These are phyloP conservation scores for Umbelopsis isabellina DNA, from an alignment of 192 early-diverging fungal genomes.

Conservation along the genomic window DNA sequence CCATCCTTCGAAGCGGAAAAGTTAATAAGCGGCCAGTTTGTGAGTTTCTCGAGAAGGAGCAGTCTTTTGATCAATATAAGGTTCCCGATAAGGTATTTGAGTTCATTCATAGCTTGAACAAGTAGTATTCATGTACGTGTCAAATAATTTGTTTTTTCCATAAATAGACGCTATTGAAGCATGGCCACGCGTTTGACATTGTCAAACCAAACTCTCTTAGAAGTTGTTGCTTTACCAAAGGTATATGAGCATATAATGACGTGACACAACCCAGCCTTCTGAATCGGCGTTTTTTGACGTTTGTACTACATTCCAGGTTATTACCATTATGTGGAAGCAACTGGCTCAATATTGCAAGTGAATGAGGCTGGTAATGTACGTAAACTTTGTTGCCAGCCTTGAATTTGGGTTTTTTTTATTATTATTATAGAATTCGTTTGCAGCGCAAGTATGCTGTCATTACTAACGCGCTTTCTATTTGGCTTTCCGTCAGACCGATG, in stretches of 20 bases:
- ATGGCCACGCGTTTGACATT: constrained; percentile 63
- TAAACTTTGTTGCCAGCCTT: not conserved
- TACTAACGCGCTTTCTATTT: not conserved
- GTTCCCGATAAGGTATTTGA: constrained; percentile 48
- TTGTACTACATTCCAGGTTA: constrained; percentile 51
- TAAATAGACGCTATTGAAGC: constrained; percentile 48
- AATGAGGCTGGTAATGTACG: constrained; percentile 51
- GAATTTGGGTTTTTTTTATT: not conserved
- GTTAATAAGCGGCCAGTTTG: constrained; percentile 28
- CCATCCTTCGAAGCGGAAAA: constrained; percentile 25
- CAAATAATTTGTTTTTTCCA: too few relatives aligned
- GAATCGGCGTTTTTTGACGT: constrained; percentile 20
- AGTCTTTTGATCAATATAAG: constrained; percentile 42
- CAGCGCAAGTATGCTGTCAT: not conserved
- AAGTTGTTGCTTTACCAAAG: constrained; percentile 86
- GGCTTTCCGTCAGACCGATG: constrained; percentile 5
- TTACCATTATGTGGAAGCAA: constrained; percentile 66
- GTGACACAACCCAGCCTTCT: not conserved
- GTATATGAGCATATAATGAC: constrained; percentile 22
- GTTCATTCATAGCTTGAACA: too few relatives aligned
- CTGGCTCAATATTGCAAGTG: constrained; percentile 60
- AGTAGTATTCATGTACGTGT: too few relatives aligned
- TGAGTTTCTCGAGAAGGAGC: constrained; percentile 23
- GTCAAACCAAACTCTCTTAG: constrained; percentile 62
- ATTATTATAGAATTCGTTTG: not conserved